Evolutionary conservation across 1,139 yeast species (phyloP), one percentile per base, ranked within the genome.

Genomic region (Diutina catenulata): DNA sequence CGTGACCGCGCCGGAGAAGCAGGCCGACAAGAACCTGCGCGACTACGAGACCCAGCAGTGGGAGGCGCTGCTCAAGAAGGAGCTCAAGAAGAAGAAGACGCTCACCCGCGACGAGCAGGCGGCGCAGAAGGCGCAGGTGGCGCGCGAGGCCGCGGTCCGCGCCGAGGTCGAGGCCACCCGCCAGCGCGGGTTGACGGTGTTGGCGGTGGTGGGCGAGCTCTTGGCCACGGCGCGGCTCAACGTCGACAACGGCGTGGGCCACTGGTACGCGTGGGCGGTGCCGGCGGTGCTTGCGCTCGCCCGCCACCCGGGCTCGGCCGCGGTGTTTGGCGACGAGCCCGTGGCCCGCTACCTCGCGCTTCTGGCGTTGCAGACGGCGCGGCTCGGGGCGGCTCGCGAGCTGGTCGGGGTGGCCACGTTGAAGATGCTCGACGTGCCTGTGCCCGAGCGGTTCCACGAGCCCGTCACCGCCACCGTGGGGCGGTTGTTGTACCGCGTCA

Each of bases 1-100:
- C 49, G 77, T 82, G 3, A 59, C 82, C 38, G 60, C 59, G 39
- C 59, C 59, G 35, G 62, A 64, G 37, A 62, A 67, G 48, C 53
- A 49, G 2, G 57, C 56, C 22, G 64, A 63, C 42, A 83, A 81
- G 50, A 83, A 83, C 51, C 59, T 81, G 3, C 84, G 76, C 51
- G 95, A 87, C 49, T 84, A 83, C 51, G 94, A 83, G 48, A 82
- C 87, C 13, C 66, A 74, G 44, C 78, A 83, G 51, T 91, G 98
- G 97, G 98, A 91, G 55, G 88, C 80, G 49, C 72, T 73, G 38
- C 71, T 91, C 36, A 74, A 88, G 48, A 76, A 76, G 46, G 91
- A 84, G 51, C 65, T 86, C 41, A 79, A 80, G 1, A 64, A 67
- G 41, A 79, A 78, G 54, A 75, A 70, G 56, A 81, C 80, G 49